Conservation (phyloP, 768 basidiomycete genomes). For the Gloeophyllum trabeum region DNA sequence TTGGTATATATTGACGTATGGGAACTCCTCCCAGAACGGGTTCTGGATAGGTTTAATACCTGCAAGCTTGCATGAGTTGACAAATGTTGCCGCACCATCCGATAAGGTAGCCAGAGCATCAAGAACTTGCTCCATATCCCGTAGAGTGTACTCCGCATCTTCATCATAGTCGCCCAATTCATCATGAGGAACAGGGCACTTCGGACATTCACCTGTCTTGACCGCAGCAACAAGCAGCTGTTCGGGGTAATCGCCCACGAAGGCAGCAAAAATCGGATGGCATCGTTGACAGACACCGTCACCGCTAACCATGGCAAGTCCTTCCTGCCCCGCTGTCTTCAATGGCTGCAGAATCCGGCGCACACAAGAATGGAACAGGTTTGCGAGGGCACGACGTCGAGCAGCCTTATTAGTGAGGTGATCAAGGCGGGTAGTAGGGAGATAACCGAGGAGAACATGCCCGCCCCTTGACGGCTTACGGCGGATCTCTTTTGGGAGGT, state of each 20-base stretch:
- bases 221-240: slow-evolving; percentile 1
- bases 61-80: neutral
- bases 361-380: slow-evolving; percentile 6
- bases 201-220: slow-evolving; percentile 1
- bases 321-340: neutral
- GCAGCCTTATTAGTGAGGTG: slow-evolving; percentile 7
- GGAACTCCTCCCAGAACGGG: neutral
- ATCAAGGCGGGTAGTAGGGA: slow-evolving; percentile 11
- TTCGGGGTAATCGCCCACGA: slow-evolving; percentile 6
- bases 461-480: slow-evolving; percentile 10
- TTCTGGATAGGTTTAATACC: neutral
- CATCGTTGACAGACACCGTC: slow-evolving; percentile 2
- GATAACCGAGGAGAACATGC: slow-evolving; percentile 15
- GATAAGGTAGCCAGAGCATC: neutral
- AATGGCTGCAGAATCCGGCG: slow-evolving; percentile 3
- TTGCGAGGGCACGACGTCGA: slow-evolving; percentile 1
- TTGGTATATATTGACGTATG: slow-evolving; percentile 4
- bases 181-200: slow-evolving; percentile 1
- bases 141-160: neutral
- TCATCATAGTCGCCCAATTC: neutral
- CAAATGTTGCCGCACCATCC: too few species aligned
- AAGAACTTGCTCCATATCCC: neutral
- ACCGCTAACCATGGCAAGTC: slow-evolving; percentile 3
- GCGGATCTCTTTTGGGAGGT: slow-evolving; percentile 13
- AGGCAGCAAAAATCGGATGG: slow-evolving; percentile 3